Conservation (phyloP, 2,329 filamentous ascomycete species). For the Graphiopsis chlorocephala region DNA sequence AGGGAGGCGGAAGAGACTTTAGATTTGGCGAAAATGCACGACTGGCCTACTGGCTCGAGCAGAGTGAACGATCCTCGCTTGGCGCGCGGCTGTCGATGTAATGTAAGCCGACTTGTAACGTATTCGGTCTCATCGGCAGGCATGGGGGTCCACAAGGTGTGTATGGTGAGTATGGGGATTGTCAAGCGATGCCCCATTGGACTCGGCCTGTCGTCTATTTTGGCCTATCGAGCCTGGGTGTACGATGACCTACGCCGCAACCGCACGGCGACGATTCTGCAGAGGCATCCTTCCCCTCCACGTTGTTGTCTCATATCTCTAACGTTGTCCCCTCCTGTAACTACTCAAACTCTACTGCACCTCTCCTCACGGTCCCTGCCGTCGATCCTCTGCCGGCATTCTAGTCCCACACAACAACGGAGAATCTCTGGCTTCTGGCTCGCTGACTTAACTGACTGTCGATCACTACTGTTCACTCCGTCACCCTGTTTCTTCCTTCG, state of each 20-base stretch:
- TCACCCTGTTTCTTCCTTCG: neutral
- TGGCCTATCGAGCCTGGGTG: conserved; percentile 5
- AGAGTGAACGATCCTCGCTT: conserved; percentile 4
- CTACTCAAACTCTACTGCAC: conserved; percentile 7
- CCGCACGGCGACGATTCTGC: conserved; percentile 6
- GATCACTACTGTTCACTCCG: conserved; percentile 9
- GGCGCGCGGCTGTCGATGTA: conserved; percentile 14
- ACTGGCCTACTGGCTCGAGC: conserved; percentile 11
- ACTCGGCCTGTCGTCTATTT: conserved; percentile 16
- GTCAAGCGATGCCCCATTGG: conserved; percentile 13
- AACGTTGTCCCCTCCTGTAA: conserved; percentile 7
- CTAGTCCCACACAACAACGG: conserved; percentile 1
- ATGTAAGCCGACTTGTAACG: conserved; percentile 16
- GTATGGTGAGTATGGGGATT: conserved; percentile 8
- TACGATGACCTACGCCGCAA: conserved; percentile 4
- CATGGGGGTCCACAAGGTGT: conserved; percentile 9
- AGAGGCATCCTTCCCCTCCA: conserved; percentile 15
- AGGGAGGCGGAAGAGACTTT: conserved; percentile 3
- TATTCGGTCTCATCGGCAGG: conserved; percentile 15
- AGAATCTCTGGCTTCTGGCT: conserved; percentile 7
- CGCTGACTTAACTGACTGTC: conserved; percentile 5
- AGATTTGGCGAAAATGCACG: neutral
- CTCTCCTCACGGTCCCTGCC: conserved; percentile 5
- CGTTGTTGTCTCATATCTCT: conserved; percentile 12
- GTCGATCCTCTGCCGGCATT: conserved; percentile 11